These are phyloP conservation scores for Yarrowia sp. DNA, from an alignment of 805 yeast genomes.

Conservation along the genomic window DNA sequence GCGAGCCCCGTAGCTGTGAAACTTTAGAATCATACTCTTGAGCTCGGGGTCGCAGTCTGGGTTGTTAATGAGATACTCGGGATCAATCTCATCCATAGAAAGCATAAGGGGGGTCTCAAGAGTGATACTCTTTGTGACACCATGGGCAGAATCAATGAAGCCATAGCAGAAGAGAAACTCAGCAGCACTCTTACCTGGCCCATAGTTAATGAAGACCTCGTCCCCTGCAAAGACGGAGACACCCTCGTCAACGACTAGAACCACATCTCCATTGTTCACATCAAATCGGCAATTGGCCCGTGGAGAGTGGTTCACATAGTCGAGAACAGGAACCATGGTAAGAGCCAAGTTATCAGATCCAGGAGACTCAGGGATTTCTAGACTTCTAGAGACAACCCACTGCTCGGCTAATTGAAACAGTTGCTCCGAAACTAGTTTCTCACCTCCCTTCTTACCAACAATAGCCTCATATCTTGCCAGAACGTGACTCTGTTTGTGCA, in stretches of 20 bases:
- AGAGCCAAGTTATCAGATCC: conserved; percentile 29
- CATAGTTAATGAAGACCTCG: conserved; percentile 40
- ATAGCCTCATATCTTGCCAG: conserved; percentile 31
- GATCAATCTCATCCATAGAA: conserved; percentile 1
- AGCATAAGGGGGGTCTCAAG: not conserved
- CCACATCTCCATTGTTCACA: conserved; percentile 31
- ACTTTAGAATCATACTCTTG: conserved; percentile 20
- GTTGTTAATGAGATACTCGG: not conserved
- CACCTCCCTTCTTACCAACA: conserved; percentile 25
- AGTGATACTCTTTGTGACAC: not conserved
- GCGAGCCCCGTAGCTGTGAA: conserved; percentile 11
- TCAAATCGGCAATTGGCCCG: conserved; percentile 41
- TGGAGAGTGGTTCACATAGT: conserved; percentile 48
- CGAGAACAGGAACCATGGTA: conserved; percentile 55
- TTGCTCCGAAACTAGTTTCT: not conserved
- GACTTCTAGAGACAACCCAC: conserved; percentile 39
- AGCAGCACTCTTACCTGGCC: conserved; percentile 37
- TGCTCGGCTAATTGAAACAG: conserved; percentile 35
- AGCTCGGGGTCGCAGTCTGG: conserved; percentile 19
- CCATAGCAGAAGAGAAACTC: conserved; percentile 44
- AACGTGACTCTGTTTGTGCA: conserved; percentile 31
- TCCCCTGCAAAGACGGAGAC: conserved; percentile 25
- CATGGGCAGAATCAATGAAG: conserved; percentile 32
- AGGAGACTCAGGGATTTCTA: conserved; percentile 34
- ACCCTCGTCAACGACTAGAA: conserved; percentile 21